A percentile compares a stretch with the other conserved stretches of the same genome.
phyloP scores from a whole-genome alignment of 2,329 filamentous ascomycete genomes.

The Sarocladiaceae sp. region DNA sequence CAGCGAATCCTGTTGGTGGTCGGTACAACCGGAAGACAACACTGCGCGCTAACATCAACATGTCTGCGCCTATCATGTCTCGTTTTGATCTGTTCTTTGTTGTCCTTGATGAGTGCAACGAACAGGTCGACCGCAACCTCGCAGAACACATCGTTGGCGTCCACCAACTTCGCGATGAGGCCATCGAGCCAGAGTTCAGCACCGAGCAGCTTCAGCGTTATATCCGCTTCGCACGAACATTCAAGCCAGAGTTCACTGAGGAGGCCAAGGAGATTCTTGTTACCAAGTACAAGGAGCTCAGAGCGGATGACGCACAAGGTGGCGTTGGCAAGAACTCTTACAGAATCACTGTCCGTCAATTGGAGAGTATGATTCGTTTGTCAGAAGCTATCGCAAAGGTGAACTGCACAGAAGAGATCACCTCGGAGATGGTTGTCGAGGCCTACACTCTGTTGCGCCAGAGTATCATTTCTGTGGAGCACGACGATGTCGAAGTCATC shows the following conservation, averaged over 20 bases:
- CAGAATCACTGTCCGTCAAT: constrained; percentile 92
- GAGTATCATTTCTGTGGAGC: constrained; percentile 96
- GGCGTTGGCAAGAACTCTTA: constrained; percentile 94
- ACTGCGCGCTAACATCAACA: constrained; percentile 92
- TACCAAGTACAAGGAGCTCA: constrained; percentile 90
- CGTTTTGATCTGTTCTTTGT: constrained; percentile 99
- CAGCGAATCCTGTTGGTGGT: constrained; percentile 91
- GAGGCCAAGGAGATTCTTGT: constrained; percentile 85
- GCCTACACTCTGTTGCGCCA: constrained; percentile 88
- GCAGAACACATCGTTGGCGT: constrained; percentile 93
- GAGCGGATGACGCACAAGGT: constrained; percentile 89
- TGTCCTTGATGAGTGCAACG: constrained; percentile 93
- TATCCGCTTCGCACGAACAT: constrained; percentile 92
- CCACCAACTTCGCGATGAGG: constrained; percentile 88
- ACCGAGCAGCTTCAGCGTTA: constrained; percentile 96
- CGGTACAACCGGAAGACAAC: constrained; percentile 97
- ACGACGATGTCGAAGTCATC: constrained; percentile 94
- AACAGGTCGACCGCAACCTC: constrained; percentile 82
- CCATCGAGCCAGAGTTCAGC: constrained; percentile 87
- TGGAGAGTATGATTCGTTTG: constrained; percentile 92
- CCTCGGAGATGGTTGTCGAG: constrained; percentile 79
- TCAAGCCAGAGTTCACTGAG: constrained; percentile 86
- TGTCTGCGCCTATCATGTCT: constrained; percentile 98
- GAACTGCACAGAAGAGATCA: constrained; percentile 91
- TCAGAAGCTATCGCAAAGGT: constrained; percentile 98